Conservation (phyloP, 164 flowering plant genomes). For the Cinnamomum chago region DNA sequence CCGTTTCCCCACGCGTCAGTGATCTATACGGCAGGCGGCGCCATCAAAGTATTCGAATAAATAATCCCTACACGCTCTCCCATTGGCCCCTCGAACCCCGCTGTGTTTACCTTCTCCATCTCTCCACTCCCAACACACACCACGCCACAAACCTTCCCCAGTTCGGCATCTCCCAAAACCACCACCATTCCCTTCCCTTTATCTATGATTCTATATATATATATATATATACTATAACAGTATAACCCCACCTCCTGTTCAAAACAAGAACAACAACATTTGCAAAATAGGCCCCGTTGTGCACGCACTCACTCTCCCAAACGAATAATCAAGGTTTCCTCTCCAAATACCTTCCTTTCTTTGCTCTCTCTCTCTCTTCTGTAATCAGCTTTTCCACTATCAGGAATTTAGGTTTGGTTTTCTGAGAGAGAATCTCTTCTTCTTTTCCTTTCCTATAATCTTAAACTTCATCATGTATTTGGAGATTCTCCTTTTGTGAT, state of each 20-base stretch:
- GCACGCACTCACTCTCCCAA: not conserved
- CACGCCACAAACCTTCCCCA: not conserved
- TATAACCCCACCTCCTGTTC: not conserved
- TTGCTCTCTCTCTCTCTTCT: not conserved
- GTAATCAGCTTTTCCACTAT: not conserved
- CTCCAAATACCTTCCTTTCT: not conserved
- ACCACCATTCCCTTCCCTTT: not conserved
- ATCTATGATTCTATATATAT: too few relatives aligned
- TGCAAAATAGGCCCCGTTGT: not conserved
- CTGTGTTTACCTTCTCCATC: not conserved
- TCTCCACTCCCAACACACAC: not conserved
- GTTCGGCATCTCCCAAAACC: not conserved
- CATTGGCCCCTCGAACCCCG: slow-evolving; percentile 25
- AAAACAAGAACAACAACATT: too few relatives aligned
- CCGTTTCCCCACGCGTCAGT: slow-evolving; percentile 33
- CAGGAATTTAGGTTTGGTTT: not conserved
- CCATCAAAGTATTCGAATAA: not conserved
- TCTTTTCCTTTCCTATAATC: not conserved
- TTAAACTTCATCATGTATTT: too few relatives aligned
- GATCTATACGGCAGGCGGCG: slow-evolving; percentile 35
- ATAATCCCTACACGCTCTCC: not conserved
- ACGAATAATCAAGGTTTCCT: not conserved
- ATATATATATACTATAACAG: too few relatives aligned
- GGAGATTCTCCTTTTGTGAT: not conserved
- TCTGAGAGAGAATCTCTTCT: not conserved